Conservation (phyloP, 495 filamentous ascomycete genomes). For the Aspergillus coremiiformis region DNA sequence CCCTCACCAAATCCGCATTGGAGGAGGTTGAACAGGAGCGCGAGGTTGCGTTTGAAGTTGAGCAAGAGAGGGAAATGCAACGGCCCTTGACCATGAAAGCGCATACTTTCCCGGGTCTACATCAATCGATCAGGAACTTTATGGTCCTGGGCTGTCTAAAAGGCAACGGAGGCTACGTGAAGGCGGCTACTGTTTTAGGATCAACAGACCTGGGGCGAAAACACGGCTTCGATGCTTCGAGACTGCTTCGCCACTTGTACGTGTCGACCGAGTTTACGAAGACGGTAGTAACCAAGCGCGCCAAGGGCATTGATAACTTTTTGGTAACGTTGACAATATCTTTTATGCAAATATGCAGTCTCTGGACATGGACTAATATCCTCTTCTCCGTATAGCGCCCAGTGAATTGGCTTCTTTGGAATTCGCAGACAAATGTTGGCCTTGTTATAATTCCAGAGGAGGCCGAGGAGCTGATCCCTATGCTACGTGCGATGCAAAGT, state of each 20-base stretch:
- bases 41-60: constrained; percentile 24
- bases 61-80: constrained; percentile 34
- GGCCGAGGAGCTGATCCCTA: constrained; percentile 40
- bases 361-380: background rate
- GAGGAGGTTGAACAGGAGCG: constrained; percentile 49
- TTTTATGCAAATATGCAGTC: too few relatives aligned
- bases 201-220: constrained; percentile 29
- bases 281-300: constrained; percentile 22
- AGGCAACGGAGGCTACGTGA: constrained; percentile 10
- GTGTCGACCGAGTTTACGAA: constrained; percentile 35
- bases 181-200: constrained; percentile 26
- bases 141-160: constrained; percentile 28
- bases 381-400: constrained; percentile 25
- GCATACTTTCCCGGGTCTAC: constrained; percentile 25
- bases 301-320: constrained; percentile 28
- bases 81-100: constrained; percentile 31
- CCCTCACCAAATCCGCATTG: constrained; percentile 24
- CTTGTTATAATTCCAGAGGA: constrained; percentile 51
- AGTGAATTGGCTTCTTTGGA: constrained; percentile 46
- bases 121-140: constrained; percentile 31
- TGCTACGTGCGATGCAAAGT: constrained; percentile 19
- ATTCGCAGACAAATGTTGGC: constrained; percentile 23
- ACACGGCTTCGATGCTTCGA: constrained; percentile 18
- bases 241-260: constrained; percentile 20
- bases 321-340: constrained; percentile 18